phyloP scores from a whole-genome alignment of 805 yeast genomes.

The Starmerella sp. region DNA sequence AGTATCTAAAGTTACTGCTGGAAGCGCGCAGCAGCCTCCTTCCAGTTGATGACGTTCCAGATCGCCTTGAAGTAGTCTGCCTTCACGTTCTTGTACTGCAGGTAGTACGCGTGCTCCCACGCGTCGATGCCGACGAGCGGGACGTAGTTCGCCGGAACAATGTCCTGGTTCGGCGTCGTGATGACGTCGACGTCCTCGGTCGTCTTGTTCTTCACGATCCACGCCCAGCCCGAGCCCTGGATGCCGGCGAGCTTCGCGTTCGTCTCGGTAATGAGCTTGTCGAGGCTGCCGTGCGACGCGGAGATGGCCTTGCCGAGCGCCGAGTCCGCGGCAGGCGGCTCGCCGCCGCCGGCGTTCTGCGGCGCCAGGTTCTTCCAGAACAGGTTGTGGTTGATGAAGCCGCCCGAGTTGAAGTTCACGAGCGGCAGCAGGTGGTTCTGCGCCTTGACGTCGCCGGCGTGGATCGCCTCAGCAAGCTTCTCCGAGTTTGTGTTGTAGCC shows the following conservation, averaged over 20 bases:
- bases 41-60: constrained; percentile 92
- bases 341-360: constrained; percentile 63
- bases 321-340: constrained; percentile 42
- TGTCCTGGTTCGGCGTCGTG: constrained; percentile 78
- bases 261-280: constrained; percentile 50
- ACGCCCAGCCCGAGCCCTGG: constrained; percentile 96
- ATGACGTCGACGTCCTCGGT: constrained; percentile 63
- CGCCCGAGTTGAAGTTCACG: constrained; percentile 89
- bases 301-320: constrained; percentile 48
- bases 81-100: constrained; percentile 86
- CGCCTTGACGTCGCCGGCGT: constrained; percentile 47
- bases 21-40: constrained; percentile 66
- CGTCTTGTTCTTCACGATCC: constrained; percentile 68
- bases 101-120: constrained; percentile 94
- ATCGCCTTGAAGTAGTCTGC: constrained; percentile 85
- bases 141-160: constrained; percentile 54
- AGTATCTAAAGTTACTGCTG: not conserved
- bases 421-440: constrained; percentile 52
- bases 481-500: constrained; percentile 72
- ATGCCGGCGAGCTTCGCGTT: constrained; percentile 70
- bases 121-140: constrained; percentile 87
- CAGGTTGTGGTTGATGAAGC: constrained; percentile 71
- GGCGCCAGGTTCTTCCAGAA: constrained; percentile 89
- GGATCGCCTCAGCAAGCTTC: constrained; percentile 55
- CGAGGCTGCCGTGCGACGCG: constrained; percentile 61